Conservation (phyloP, 1,139 yeast genomes). For the Kazachstania sp. region DNA sequence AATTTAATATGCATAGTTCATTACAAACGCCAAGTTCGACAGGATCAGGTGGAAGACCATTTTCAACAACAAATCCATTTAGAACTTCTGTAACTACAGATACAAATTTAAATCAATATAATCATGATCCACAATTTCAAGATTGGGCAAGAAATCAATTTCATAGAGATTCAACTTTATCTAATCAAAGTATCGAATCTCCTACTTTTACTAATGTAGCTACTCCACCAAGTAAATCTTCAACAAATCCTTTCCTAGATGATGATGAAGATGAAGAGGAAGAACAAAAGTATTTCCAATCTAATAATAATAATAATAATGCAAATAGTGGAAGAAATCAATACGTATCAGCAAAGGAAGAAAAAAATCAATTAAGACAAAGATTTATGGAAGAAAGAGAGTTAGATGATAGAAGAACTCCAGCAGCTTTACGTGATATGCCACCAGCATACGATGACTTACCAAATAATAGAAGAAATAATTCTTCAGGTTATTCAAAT, state of each 20-base stretch:
- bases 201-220: neutral
- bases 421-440: neutral
- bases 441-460: slow-evolving; percentile 68
- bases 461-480: slow-evolving; percentile 35
- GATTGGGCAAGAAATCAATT: slow-evolving; percentile 35
- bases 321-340: neutral
- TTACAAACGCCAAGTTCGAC: slow-evolving; percentile 9
- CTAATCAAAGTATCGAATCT: neutral
- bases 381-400: slow-evolving; percentile 13
- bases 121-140: slow-evolving; percentile 34
- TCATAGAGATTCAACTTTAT: slow-evolving; percentile 4
- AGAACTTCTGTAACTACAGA: slow-evolving; percentile 31
- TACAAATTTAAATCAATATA: slow-evolving; percentile 16
- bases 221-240: slow-evolving; percentile 10
- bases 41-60: slow-evolving; percentile 33
- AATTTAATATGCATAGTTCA: slow-evolving; percentile 8
- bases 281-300: neutral
- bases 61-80: slow-evolving; percentile 55
- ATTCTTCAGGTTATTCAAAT: slow-evolving; percentile 8
- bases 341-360: slow-evolving; percentile 30
- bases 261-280: no score
- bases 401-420: slow-evolving; percentile 11
- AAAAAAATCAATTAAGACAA: slow-evolving; percentile 29
- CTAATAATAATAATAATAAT: no score
- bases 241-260: slow-evolving; percentile 29